These are phyloP conservation scores for Aaosphaeria arxii DNA, from an alignment of 2,329 filamentous ascomycete genomes.

Conservation along the genomic window DNA sequence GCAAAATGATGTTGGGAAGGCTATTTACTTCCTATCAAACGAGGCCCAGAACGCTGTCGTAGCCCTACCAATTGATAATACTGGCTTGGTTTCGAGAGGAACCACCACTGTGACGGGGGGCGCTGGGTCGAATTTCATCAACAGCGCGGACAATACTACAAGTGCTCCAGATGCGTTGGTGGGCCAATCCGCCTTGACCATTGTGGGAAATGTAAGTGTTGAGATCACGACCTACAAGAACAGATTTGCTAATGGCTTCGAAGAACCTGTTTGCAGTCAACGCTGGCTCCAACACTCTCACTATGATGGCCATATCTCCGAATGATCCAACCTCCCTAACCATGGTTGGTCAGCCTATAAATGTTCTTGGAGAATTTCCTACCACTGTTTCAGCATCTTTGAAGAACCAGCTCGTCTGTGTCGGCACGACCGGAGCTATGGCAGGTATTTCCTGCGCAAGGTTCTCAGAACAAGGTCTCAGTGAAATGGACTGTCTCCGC, in stretches of 20 bases:
- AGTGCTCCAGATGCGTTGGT: slow-evolving; percentile 51
- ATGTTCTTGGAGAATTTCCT: slow-evolving; percentile 38
- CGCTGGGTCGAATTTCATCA: slow-evolving; percentile 41
- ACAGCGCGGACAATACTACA: slow-evolving; percentile 27
- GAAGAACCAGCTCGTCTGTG: slow-evolving; percentile 37
- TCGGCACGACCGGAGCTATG: slow-evolving; percentile 33
- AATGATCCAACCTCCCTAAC: slow-evolving; percentile 26
- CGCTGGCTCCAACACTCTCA: slow-evolving; percentile 39
- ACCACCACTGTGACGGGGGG: slow-evolving; percentile 48
- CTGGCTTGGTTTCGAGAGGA: slow-evolving; percentile 48
- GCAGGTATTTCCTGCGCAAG: slow-evolving; percentile 38
- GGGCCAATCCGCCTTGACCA: slow-evolving; percentile 49
- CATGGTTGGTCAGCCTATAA: slow-evolving; percentile 30
- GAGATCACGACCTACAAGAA: neutral
- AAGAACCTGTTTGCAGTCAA: slow-evolving; percentile 55
- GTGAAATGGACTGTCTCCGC: slow-evolving; percentile 31
- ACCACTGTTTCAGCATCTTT: slow-evolving; percentile 37
- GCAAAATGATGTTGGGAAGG: slow-evolving; percentile 32
- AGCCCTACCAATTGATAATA: slow-evolving; percentile 45
- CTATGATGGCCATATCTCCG: slow-evolving; percentile 35
- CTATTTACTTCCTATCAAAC: slow-evolving; percentile 58
- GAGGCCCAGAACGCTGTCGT: slow-evolving; percentile 49
- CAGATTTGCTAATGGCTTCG: slow-evolving; percentile 8
- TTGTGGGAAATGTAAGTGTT: slow-evolving; percentile 49
- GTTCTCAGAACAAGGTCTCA: slow-evolving; percentile 28